Evolutionary conservation across 345 rosid species (phyloP).

Genomic region (Viola odorata): DNA sequence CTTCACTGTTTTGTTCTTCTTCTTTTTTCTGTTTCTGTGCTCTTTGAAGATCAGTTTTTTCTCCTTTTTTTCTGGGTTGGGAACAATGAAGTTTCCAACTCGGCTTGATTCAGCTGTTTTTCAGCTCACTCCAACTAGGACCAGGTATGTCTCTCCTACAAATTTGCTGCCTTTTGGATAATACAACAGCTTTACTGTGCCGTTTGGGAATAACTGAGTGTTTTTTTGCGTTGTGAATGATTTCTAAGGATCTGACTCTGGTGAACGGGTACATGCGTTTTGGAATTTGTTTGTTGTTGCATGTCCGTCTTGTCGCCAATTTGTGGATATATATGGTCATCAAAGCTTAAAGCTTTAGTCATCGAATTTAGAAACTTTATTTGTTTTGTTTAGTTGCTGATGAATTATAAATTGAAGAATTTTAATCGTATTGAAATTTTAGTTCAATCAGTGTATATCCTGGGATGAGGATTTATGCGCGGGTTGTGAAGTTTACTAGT

Average conservation of each 20-base stretch:
- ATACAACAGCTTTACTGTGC: neutral
- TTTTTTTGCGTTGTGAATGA: neutral
- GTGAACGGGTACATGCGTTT: neutral
- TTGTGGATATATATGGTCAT: neutral
- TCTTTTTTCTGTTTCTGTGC: neutral
- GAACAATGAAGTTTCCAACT: conserved; percentile 70
- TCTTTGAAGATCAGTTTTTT: conserved; percentile 22
- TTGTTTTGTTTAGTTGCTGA: neutral
- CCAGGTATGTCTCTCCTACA: conserved; percentile 42
- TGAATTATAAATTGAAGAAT: neutral
- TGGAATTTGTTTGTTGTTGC: neutral
- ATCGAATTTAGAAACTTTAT: neutral
- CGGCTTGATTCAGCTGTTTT: conserved; percentile 80
- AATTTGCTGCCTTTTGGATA: neutral
- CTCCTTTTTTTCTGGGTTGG: neutral
- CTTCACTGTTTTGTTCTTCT: conserved; percentile 8
- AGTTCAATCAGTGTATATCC: neutral
- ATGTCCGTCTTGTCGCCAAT: neutral
- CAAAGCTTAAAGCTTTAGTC: neutral
- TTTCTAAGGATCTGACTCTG: conserved; percentile 5
- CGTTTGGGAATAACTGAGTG: neutral
- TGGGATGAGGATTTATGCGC: neutral
- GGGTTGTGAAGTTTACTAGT: neutral
- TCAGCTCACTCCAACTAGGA: conserved; percentile 98
- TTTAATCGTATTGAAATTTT: neutral